Evolutionary conservation across 352 stramenopile genomes (phyloP).

Genomic region (Phytopythium litorale): DNA sequence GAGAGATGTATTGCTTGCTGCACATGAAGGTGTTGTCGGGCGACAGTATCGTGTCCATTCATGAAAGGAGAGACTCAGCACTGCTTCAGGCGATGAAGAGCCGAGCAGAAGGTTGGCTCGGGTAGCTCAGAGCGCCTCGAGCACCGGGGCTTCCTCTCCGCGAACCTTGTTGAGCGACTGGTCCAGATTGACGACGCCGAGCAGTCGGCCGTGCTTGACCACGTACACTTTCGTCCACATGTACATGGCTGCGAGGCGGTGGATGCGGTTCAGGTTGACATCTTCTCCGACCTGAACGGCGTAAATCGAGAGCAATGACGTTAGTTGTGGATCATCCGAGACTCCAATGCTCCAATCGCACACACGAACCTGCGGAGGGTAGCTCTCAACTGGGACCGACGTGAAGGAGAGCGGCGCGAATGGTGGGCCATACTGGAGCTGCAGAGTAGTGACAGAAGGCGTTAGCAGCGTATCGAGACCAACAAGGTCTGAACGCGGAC

Average conservation of each 20-base stretch:
- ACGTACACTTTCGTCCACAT: conserved; percentile 86
- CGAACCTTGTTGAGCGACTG: conserved; percentile 50
- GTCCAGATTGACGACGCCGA: conserved; percentile 68
- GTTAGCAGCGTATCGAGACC: not conserved
- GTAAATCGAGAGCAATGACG: not conserved
- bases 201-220: conserved; percentile 58
- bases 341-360: not conserved
- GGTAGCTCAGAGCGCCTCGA: conserved; percentile 2
- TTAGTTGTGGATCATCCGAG: not conserved
- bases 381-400: conserved; percentile 71
- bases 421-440: conserved; percentile 67
- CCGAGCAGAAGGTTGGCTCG: no score
- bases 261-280: conserved; percentile 66
- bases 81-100: not conserved
- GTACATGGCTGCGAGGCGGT: conserved; percentile 74
- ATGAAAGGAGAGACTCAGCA: not conserved
- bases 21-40: not conserved
- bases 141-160: conserved; percentile 43
- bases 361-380: conserved; percentile 54
- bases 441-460: conserved; percentile 5
- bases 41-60: not conserved
- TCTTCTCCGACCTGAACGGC: conserved; percentile 44
- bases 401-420: conserved; percentile 62
- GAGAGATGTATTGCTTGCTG: not conserved
- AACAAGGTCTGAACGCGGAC: not conserved